phyloP scores from a whole-genome alignment of 2,329 filamentous ascomycete genomes.

The Scedosporium aurantiacum region DNA sequence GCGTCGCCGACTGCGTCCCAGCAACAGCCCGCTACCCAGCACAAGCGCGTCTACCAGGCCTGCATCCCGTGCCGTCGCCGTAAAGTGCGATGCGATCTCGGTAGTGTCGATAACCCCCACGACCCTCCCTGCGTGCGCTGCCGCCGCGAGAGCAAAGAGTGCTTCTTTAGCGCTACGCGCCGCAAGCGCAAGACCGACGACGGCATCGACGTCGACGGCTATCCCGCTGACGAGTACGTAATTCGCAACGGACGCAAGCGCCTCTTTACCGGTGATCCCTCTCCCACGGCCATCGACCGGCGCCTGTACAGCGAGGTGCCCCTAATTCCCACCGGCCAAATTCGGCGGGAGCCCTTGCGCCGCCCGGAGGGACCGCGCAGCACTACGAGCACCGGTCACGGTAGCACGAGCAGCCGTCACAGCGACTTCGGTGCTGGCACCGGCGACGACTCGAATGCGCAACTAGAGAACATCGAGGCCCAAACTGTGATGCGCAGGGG shows the following conservation, averaged over 20 bases:
- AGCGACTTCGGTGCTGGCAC: constrained; percentile 22
- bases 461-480: constrained; percentile 54
- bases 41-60: constrained; percentile 53
- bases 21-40: constrained; percentile 21
- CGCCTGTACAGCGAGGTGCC: constrained; percentile 43
- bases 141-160: constrained; percentile 88
- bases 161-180: constrained; percentile 89
- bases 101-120: constrained; percentile 82
- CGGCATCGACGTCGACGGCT: constrained; percentile 33
- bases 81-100: constrained; percentile 52
- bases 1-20: constrained; percentile 4
- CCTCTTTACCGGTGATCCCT: constrained; percentile 29
- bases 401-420: constrained; percentile 16
- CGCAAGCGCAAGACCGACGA: constrained; percentile 76
- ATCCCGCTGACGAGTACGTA: constrained; percentile 52
- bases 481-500: constrained; percentile 55
- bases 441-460: constrained; percentile 47
- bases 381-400: constrained; percentile 22
- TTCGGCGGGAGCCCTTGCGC: constrained; percentile 53
- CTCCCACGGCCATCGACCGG: constrained; percentile 26
- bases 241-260: constrained; percentile 65
- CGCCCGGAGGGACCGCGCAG: constrained; percentile 38
- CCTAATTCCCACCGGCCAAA: constrained; percentile 54
- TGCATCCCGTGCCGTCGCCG: constrained; percentile 51
- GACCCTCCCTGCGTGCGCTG: constrained; percentile 92